Evolutionary conservation across 1,139 yeast species (phyloP).

Genomic region (Debaryomyces fabryi): DNA sequence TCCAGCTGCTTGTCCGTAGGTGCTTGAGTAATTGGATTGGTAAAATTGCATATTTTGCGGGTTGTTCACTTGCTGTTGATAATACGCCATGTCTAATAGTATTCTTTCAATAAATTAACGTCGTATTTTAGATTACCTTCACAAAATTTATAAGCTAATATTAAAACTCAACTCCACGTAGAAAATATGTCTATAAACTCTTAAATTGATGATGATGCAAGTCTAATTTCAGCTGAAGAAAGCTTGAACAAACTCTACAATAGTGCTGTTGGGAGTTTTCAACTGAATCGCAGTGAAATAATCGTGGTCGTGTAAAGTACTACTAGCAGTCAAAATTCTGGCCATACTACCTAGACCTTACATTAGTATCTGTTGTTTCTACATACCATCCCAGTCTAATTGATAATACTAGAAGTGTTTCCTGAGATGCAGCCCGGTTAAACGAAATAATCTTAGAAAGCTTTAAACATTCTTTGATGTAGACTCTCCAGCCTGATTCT

Average conservation of each 20-base stretch:
- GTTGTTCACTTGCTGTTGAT: slow-evolving; percentile 38
- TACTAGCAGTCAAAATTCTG: neutral
- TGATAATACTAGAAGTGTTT: no score
- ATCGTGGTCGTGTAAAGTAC: neutral
- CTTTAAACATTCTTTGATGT: no score
- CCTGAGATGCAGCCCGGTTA: no score
- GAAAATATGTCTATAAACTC: neutral
- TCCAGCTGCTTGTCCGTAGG: slow-evolving; percentile 29
- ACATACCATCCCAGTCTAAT: no score
- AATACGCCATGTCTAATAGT: slow-evolving; percentile 37
- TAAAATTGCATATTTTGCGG: slow-evolving; percentile 51
- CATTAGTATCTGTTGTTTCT: no score
- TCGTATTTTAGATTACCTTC: neutral
- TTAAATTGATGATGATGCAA: neutral
- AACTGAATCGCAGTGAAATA: neutral
- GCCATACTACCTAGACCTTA: neutral
- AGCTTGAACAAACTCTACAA: neutral
- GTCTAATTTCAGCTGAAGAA: neutral
- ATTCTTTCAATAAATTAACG: neutral
- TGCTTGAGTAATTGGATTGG: slow-evolving; percentile 42
- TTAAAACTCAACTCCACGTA: neutral
- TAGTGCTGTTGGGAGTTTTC: neutral
- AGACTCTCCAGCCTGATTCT: no score
- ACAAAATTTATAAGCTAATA: neutral
- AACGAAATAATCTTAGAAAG: no score